Evolutionary conservation across 768 basidiomycete genomes (phyloP).

Genomic region (Lactarius akahatsu): DNA sequence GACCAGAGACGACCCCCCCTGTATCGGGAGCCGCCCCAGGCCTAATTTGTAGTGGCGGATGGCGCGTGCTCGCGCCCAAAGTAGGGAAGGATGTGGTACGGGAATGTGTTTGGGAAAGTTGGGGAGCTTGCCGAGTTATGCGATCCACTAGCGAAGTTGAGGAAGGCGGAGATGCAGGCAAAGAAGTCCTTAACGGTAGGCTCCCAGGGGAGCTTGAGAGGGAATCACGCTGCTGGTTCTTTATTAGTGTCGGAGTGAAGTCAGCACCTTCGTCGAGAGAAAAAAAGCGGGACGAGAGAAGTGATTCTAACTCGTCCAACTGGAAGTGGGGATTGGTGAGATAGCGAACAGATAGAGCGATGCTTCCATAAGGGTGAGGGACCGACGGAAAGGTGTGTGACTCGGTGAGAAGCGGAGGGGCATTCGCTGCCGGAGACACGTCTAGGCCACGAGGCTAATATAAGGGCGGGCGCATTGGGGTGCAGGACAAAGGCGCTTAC

Average conservation of each 20-base stretch:
- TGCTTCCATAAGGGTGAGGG: conserved; percentile 64
- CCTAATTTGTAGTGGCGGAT: conserved; percentile 38
- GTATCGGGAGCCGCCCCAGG: conserved; percentile 8
- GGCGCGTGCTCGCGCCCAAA: conserved; percentile 39
- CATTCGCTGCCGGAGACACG: conserved; percentile 41
- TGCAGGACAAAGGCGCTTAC: conserved; percentile 33
- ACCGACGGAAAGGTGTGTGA: conserved; percentile 64
- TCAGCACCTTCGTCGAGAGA: conserved; percentile 63
- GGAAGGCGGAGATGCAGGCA: conserved; percentile 48
- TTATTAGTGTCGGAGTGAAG: conserved; percentile 71
- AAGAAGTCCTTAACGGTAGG: conserved; percentile 42
- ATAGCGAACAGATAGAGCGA: conserved; percentile 62
- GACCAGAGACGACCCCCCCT: conserved; percentile 39
- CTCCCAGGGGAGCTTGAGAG: conserved; percentile 45
- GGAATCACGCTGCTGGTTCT: conserved; percentile 61
- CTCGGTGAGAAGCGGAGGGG: conserved; percentile 47
- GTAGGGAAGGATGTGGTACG: conserved; percentile 41
- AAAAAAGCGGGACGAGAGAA: conserved; percentile 71
- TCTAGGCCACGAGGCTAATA: conserved; percentile 35
- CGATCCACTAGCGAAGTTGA: conserved; percentile 43
- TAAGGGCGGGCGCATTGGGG: conserved; percentile 21
- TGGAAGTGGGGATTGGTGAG: conserved; percentile 67
- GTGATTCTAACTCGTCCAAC: conserved; percentile 73
- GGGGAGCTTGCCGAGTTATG: conserved; percentile 34
- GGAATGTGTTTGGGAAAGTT: conserved; percentile 36